Base-by-base conservation (phyloP, 1,284 basidiomycete species). In the Lentinus polychrous region DNA sequence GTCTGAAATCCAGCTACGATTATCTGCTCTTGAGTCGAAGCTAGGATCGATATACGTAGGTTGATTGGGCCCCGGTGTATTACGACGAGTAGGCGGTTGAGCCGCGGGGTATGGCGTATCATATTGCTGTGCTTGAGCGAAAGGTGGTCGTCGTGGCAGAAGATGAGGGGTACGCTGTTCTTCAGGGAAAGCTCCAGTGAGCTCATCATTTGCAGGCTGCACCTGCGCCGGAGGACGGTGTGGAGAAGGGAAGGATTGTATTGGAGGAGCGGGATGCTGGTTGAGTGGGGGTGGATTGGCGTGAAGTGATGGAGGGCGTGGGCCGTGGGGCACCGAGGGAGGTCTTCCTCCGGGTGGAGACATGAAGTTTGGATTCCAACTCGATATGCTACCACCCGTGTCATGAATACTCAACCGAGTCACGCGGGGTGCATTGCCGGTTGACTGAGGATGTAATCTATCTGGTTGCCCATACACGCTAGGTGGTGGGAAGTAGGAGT, bases 371-470 rank as follows among this genome's bases (percentile, higher is more conserved):
- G 38, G 20, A 14, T 31, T 39, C 38, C 38, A 48, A 18, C 46
- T 48, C 14, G 46, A 38, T 17, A 27, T 27, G 23, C 33, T 48
- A 8, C 11, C 24, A 4, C 12, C 32, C 31, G 45, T 46, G 8
- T 37, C 17, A 14, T 38, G 17, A 20, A 41, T 41, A 34, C 46
- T 48, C 14, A 48, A 12, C 18, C 46, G 37, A 18, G 46, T 48
- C 3, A 48, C 46, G 11, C 36, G 46, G 10, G 46, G 46, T 7
- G 32, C 42, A 41, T 20, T 42, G 24, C 20, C 24, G 22, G 23
- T 45, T 5, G 27, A 27, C 27, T 27, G 27, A 17, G 24, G n/a
- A 18, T 45, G 43, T 7, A 11, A 8, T 20, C 14, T 36, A 45
- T 45, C 43, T 45, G 31, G 43, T 23, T 20, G 32, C n/a, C 43